These are phyloP conservation scores for Leptographium procerum DNA, from an alignment of 2,329 filamentous ascomycete genomes.

Conservation along the genomic window DNA sequence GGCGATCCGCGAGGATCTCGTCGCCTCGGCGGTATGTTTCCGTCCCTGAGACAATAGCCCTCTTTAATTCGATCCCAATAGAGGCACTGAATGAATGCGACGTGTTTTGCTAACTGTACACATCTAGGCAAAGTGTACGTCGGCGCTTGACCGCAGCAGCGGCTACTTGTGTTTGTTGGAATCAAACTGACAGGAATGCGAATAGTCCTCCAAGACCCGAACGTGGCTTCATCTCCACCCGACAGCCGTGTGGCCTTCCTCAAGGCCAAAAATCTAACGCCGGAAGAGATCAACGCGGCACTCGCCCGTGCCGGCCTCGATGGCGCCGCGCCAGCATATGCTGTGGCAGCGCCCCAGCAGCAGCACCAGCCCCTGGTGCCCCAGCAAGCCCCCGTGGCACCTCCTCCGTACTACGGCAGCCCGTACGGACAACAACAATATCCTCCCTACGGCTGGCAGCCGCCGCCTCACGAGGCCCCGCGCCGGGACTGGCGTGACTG, in stretches of 20 bases:
- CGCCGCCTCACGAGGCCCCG: conserved; percentile 46
- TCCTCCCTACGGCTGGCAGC: conserved; percentile 44
- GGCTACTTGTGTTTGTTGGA: background rate
- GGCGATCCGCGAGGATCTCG: conserved; percentile 88
- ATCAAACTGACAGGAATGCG: background rate
- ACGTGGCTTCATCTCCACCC: conserved; percentile 75
- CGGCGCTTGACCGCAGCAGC: background rate
- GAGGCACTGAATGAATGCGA: too few species aligned
- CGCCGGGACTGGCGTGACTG: conserved; percentile 93
- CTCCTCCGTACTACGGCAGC: conserved; percentile 32
- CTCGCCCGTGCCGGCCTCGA: conserved; percentile 63
- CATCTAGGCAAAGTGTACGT: conserved; percentile 2
- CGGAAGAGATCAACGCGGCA: conserved; percentile 84
- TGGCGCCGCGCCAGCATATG: conserved; percentile 19
- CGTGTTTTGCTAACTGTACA: background rate
- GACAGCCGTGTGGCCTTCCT: conserved; percentile 90
- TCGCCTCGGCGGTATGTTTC: conserved; percentile 62
- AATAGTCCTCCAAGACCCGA: conserved; percentile 84
- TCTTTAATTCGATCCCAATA: too few species aligned
- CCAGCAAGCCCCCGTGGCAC: conserved; percentile 20
- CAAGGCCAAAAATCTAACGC: conserved; percentile 91
- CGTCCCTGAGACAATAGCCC: background rate
- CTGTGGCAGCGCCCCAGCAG: conserved; percentile 23
- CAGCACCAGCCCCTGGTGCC: conserved; percentile 15
- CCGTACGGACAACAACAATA: conserved; percentile 33